These are phyloP conservation scores for Aspergillus candidus DNA, from an alignment of 2,329 filamentous ascomycete species.

Conservation along the genomic window DNA sequence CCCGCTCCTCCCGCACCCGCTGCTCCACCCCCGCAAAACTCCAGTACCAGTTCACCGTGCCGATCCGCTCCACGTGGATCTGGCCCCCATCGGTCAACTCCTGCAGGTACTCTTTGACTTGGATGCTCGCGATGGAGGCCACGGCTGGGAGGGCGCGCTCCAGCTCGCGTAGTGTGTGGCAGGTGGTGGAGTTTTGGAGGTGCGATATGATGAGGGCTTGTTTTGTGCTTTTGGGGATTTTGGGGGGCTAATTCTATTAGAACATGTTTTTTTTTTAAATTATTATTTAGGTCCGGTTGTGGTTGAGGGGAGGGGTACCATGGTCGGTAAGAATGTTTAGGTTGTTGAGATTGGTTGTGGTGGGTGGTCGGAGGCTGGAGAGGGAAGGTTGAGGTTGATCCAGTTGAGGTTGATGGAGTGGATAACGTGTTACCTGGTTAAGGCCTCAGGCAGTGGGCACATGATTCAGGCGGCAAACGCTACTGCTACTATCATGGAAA, in stretches of 20 bases:
- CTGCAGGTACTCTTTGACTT: slow-evolving; percentile 62
- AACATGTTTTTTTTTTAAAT: too few relatives aligned
- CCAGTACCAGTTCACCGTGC: slow-evolving; percentile 68
- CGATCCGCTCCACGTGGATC: slow-evolving; percentile 63
- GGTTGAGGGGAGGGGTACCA: neutral
- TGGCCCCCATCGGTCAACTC: slow-evolving; percentile 55
- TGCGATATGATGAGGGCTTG: slow-evolving; percentile 53
- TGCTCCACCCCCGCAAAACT: slow-evolving; percentile 56
- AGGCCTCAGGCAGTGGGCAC: too few relatives aligned
- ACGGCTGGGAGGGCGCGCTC: slow-evolving; percentile 58
- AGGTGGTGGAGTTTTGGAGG: slow-evolving; percentile 55
- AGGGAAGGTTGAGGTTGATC: too few relatives aligned
- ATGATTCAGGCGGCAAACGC: too few relatives aligned
- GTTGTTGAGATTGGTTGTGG: too few relatives aligned
- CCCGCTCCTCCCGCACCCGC: slow-evolving; percentile 37
- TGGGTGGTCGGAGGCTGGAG: too few relatives aligned
- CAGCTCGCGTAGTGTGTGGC: slow-evolving; percentile 62
- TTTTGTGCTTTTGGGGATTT: slow-evolving; percentile 54
- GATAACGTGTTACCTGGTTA: too few relatives aligned
- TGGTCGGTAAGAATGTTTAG: too few relatives aligned
- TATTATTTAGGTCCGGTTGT: too few relatives aligned
- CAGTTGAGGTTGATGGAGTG: too few relatives aligned
- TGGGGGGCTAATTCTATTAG: slow-evolving; percentile 38
- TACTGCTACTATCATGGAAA: too few relatives aligned
- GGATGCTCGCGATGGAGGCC: slow-evolving; percentile 59